These are phyloP conservation scores for Botrytis pseudocinerea DNA, from an alignment of 2,329 filamentous ascomycete genomes.

Conservation along the genomic window DNA sequence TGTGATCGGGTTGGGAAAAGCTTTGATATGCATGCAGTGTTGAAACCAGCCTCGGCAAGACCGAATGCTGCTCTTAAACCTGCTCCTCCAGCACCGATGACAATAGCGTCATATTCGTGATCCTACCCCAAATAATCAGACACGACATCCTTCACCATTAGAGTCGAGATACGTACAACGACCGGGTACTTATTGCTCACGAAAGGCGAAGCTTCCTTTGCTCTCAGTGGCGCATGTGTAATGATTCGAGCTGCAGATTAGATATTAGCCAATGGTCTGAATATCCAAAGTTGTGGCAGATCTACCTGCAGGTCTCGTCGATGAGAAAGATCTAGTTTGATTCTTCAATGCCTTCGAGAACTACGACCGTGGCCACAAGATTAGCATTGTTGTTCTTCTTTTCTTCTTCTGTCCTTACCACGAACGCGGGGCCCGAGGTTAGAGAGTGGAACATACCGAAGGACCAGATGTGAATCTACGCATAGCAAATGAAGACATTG, in stretches of 20 bases:
- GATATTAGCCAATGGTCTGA: conserved; percentile 28
- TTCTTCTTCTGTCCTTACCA: conserved; percentile 16
- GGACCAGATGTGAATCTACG: conserved; percentile 59
- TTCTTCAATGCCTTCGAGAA: conserved; percentile 49
- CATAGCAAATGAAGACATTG: conserved; percentile 66
- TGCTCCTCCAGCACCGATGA: conserved; percentile 59
- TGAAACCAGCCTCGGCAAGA: conserved; percentile 62
- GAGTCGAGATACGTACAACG: conserved; percentile 59
- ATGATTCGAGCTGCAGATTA: conserved; percentile 71
- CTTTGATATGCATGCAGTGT: conserved; percentile 69
- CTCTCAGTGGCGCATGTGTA: conserved; percentile 80
- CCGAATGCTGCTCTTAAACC: conserved; percentile 64
- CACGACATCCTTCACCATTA: background rate
- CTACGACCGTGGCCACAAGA: conserved; percentile 31
- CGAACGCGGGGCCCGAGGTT: conserved; percentile 23
- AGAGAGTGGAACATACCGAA: conserved; percentile 50
- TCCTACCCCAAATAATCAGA: conserved; percentile 56
- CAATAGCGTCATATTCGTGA: conserved; percentile 97
- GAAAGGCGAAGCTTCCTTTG: conserved; percentile 88
- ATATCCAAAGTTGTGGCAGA: conserved; percentile 16
- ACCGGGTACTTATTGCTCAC: conserved; percentile 91
- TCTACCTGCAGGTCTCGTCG: conserved; percentile 77
- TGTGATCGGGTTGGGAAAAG: conserved; percentile 63
- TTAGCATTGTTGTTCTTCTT: conserved; percentile 30
- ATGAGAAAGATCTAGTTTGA: conserved; percentile 80